Base-by-base conservation (phyloP, 179 eudicot genomes). In the Beta lomatogona region DNA sequence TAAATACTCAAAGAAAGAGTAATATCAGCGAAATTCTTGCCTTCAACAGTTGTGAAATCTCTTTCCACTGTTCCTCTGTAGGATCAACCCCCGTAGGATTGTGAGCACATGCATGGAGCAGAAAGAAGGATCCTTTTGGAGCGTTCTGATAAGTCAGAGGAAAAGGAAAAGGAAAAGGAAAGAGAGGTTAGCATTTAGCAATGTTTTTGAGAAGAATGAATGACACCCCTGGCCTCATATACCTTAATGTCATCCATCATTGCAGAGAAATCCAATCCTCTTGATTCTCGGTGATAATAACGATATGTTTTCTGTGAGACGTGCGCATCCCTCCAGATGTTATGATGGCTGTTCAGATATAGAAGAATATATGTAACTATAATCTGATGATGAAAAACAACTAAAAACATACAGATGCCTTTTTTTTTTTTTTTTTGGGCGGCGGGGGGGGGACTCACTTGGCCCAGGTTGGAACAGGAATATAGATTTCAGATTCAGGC, bases 51-150 rank as follows among this genome's bases (percentile, higher is more conserved):
- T 92, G 67, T 18, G 99, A 96, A 82, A 96, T 96, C 86, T 94
- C 98, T 81, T 76, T 90, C 99, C 99, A 96, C 80, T 96, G 95
- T 85, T 94, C 99, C 86, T 91, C 97, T 12, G 99, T 82, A 63
- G 99, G 99, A 86, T 96, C 99, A 65, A 94, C 99, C 84, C 99
- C 99, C 79, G 99, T 94, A 60, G 99, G 99, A 83, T 96, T 96
- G 88, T 96, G 98, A 72, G 99, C 99, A 82, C 99, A 96, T 78
- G 99, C 99, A 86, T 96, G 99, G 81, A 96, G 98, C 85, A 96
- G 83, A 83, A 96, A 96, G 90, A 96, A 90, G 25, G 99, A 94
- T 48, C 98, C 99, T 79, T 89, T 93, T 81, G 97, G 98, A 18
- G 99, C 99, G 88, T 93, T 96, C 98, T 96, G 71, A 75, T 66